phyloP scores from a whole-genome alignment of 768 basidiomycete genomes.

The Paxillus involutus region DNA sequence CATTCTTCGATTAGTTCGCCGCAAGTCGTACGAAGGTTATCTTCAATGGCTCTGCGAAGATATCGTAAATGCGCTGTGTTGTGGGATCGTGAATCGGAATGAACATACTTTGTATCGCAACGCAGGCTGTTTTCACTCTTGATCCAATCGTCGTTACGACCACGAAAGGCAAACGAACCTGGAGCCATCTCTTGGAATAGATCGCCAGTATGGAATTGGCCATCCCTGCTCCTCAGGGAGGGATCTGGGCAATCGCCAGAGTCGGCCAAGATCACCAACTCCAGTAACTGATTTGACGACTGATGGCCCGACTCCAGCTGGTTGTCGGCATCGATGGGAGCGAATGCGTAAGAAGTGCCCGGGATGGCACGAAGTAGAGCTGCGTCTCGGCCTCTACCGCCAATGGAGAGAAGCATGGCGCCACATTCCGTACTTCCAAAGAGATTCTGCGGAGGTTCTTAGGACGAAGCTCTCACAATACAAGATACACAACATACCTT shows the following conservation, averaged over 20 bases:
- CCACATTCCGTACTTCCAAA: slow-evolving; percentile 85
- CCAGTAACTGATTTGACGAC: slow-evolving; percentile 56
- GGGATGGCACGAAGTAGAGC: slow-evolving; percentile 57
- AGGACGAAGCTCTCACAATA: slow-evolving; percentile 17
- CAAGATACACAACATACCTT: slow-evolving; percentile 44
- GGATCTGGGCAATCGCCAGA: slow-evolving; percentile 69
- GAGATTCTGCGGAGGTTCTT: slow-evolving; percentile 51
- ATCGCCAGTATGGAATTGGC: slow-evolving; percentile 80
- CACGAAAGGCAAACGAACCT: slow-evolving; percentile 63
- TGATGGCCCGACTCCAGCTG: slow-evolving; percentile 45
- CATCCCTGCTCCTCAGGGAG: slow-evolving; percentile 59
- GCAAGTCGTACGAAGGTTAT: slow-evolving; percentile 69
- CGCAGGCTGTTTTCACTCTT: slow-evolving; percentile 77
- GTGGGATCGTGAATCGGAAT: background rate
- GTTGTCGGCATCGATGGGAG: slow-evolving; percentile 48
- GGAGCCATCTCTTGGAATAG: slow-evolving; percentile 66
- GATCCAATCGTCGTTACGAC: slow-evolving; percentile 84
- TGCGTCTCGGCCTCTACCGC: slow-evolving; percentile 50
- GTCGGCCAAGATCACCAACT: slow-evolving; percentile 66
- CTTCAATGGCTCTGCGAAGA: slow-evolving; percentile 63
- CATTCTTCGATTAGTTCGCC: slow-evolving; percentile 66
- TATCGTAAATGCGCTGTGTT: slow-evolving; percentile 8
- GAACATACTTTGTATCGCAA: slow-evolving; percentile 67
- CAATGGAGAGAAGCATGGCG: slow-evolving; percentile 63
- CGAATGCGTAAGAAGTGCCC: slow-evolving; percentile 66